A percentile compares a stretch with the other conserved stretches of the same genome.
Evolutionary conservation across 2,329 filamentous ascomycete genomes (phyloP).

Genomic region (Xylaria sp.): DNA sequence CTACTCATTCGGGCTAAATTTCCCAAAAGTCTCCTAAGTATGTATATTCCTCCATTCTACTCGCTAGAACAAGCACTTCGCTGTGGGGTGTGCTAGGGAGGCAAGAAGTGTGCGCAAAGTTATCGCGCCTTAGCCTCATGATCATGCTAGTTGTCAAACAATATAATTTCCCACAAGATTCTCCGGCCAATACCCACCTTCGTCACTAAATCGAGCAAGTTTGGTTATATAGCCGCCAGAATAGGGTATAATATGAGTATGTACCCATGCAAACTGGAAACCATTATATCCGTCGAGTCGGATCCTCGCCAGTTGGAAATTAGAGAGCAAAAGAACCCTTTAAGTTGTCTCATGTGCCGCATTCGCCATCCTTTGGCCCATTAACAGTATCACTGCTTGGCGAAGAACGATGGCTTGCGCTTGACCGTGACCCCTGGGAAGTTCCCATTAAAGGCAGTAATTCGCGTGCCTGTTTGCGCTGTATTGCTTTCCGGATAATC

Average conservation of each 20-base stretch:
- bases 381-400: slow-evolving; percentile 41
- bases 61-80: not conserved
- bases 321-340: not conserved
- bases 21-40: not conserved
- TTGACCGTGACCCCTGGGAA: slow-evolving; percentile 43
- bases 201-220: not conserved
- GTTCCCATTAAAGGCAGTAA: slow-evolving; percentile 40
- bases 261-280: slow-evolving; percentile 3
- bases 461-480: slow-evolving; percentile 48
- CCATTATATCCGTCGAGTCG: not conserved
- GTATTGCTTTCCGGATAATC: slow-evolving; percentile 51
- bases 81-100: not conserved
- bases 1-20: not conserved
- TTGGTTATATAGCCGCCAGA: not conserved
- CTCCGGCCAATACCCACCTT: not conserved
- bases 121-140: not conserved
- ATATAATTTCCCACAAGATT: not conserved
- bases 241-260: slow-evolving; percentile 5
- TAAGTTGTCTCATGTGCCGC: not conserved
- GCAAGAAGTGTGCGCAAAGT: not conserved
- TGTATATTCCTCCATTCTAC: not conserved
- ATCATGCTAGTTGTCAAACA: not conserved
- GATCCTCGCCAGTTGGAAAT: not conserved
- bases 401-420: slow-evolving; percentile 43
- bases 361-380: slow-evolving; percentile 23